Conservation (phyloP, 1,284 basidiomycete genomes). For the Abortiporus biennis region DNA sequence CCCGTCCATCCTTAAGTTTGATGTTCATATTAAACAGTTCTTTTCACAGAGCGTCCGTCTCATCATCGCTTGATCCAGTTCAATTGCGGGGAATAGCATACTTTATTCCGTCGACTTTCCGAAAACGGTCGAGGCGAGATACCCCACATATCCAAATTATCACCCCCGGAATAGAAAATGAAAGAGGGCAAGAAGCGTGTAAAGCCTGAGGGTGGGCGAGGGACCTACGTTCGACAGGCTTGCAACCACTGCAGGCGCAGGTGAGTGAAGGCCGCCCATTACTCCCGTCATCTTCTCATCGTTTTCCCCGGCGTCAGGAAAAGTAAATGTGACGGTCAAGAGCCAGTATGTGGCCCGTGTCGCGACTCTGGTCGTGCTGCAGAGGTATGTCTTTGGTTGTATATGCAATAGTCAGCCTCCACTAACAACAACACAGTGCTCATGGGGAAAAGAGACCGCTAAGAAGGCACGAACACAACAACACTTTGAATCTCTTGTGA, state of each 20-base stretch:
- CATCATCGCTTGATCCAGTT: too few relatives aligned
- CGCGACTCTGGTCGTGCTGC: slow-evolving; percentile 30
- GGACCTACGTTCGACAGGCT: slow-evolving; percentile 39
- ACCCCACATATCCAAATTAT: too few relatives aligned
- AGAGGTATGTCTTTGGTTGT: slow-evolving; percentile 35
- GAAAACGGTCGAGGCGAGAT: too few relatives aligned
- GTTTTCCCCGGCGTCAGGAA: slow-evolving; percentile 32
- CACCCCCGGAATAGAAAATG: slow-evolving; percentile 12
- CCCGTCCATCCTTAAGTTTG: too few relatives aligned
- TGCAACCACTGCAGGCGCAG: slow-evolving; percentile 48
- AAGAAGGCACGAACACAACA: slow-evolving; percentile 46
- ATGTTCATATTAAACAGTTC: too few relatives aligned
- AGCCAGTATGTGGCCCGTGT: slow-evolving; percentile 43
- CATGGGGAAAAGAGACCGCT: slow-evolving; percentile 46
- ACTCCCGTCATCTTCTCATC: not conserved
- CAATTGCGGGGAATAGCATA: too few relatives aligned
- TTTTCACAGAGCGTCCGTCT: too few relatives aligned
- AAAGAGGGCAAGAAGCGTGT: slow-evolving; percentile 23
- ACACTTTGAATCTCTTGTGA: slow-evolving; percentile 47
- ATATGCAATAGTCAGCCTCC: not conserved
- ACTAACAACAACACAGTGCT: too few relatives aligned
- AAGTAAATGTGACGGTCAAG: slow-evolving; percentile 45
- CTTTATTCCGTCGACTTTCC: too few relatives aligned
- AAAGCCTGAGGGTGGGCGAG: slow-evolving; percentile 25
- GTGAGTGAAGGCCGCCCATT: slow-evolving; percentile 19